Evolutionary conservation across 768 basidiomycete species (phyloP).

Genomic region (Leccinum olivaceopallidum): DNA sequence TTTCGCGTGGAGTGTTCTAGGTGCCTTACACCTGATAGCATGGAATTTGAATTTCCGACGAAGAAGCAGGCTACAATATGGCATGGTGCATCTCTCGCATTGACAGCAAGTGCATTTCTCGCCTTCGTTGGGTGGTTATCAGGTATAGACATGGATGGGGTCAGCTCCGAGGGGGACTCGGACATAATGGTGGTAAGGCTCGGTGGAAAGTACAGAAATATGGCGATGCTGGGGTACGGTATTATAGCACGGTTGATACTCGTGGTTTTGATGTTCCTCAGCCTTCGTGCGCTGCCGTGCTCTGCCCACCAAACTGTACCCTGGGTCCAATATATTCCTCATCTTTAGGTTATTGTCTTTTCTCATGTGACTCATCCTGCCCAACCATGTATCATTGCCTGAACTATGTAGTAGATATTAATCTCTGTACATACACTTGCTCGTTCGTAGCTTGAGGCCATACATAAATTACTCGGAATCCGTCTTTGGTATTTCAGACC

Average conservation of each 20-base stretch:
- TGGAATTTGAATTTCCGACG: background rate
- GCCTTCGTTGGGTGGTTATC: too few species aligned
- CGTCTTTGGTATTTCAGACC: conserved; percentile 67
- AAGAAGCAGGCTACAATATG: background rate
- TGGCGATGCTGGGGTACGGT: too few species aligned
- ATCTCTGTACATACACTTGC: conserved; percentile 16
- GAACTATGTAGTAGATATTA: conserved; percentile 1
- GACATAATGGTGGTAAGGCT: too few species aligned
- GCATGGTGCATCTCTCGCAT: background rate
- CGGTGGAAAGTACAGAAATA: too few species aligned
- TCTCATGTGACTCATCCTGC: background rate
- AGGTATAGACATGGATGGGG: too few species aligned
- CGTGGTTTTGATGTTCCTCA: background rate
- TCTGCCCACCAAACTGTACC: background rate
- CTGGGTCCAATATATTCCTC: background rate
- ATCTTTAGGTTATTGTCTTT: background rate
- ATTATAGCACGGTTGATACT: background rate
- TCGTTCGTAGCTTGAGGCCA: background rate
- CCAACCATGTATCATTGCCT: background rate
- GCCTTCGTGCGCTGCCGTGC: background rate
- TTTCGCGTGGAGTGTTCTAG: background rate
- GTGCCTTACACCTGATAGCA: background rate
- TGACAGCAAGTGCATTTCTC: background rate
- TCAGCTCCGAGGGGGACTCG: too few species aligned
- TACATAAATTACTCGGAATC: background rate